A percentile compares a stretch with the other conserved stretches of the same genome.
Conservation (phyloP, 2,329 filamentous ascomycete species). For the Clonostachys sp. region DNA sequence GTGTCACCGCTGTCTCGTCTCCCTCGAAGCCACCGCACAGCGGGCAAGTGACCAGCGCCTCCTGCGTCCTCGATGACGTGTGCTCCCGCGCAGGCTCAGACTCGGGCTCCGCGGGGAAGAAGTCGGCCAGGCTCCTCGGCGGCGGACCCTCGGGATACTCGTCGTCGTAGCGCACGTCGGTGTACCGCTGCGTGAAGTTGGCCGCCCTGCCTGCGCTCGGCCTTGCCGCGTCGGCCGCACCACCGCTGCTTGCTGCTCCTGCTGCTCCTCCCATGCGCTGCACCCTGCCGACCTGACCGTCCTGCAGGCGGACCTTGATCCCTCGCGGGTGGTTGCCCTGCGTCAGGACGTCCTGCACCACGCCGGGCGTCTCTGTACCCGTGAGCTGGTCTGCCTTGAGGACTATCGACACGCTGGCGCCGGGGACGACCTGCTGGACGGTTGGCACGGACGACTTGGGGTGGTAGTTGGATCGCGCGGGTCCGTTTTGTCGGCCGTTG, state of each 20-base stretch:
- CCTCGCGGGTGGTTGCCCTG: constrained; percentile 71
- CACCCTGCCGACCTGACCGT: constrained; percentile 70
- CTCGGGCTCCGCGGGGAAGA: constrained; percentile 35
- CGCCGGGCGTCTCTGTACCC: constrained; percentile 63
- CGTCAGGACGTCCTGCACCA: constrained; percentile 65
- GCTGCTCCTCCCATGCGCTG: constrained; percentile 45
- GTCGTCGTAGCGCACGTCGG: constrained; percentile 26
- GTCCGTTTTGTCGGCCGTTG: background rate
- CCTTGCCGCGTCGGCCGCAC: background rate
- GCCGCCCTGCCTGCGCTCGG: background rate
- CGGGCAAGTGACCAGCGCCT: constrained; percentile 44
- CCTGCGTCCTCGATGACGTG: background rate
- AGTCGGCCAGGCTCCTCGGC: constrained; percentile 38
- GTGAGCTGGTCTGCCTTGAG: constrained; percentile 74
- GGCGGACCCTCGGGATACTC: constrained; percentile 30
- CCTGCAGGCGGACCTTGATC: constrained; percentile 70
- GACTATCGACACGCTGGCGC: constrained; percentile 65
- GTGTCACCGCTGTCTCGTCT: constrained; percentile 62
- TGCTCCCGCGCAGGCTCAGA: constrained; percentile 10
- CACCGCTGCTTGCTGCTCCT: background rate
- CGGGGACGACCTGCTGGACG: constrained; percentile 49
- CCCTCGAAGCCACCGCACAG: constrained; percentile 64
- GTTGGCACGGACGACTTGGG: constrained; percentile 35
- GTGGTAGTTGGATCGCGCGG: constrained; percentile 3
- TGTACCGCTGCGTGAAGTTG: constrained; percentile 21